A percentile compares a stretch with the other conserved stretches of the same genome.
These are phyloP conservation scores for Hansenula sp. DNA, from an alignment of 1,139 yeast genomes.

Conservation along the genomic window DNA sequence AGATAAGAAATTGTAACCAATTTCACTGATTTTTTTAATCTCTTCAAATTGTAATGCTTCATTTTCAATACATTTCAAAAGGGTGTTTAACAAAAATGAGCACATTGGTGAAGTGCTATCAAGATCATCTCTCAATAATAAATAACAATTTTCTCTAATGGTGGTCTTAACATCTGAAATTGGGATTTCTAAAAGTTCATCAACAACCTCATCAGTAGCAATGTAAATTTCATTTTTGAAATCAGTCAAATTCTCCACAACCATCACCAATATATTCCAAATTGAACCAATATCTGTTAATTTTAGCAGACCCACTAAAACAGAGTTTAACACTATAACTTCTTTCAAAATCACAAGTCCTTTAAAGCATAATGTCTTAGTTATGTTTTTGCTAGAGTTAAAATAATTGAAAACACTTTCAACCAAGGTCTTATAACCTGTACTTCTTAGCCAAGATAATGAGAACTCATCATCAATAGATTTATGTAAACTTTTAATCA, in stretches of 20 bases:
- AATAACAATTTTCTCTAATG: slow-evolving; percentile 14
- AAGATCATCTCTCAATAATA: slow-evolving; percentile 8
- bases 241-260: slow-evolving; percentile 20
- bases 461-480: slow-evolving; percentile 9
- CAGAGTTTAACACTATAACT: slow-evolving; percentile 15
- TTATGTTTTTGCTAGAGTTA: slow-evolving; percentile 17
- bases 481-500: slow-evolving; percentile 16
- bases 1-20: slow-evolving; percentile 27
- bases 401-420: slow-evolving; percentile 15
- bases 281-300: slow-evolving; percentile 8
- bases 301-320: slow-evolving; percentile 8
- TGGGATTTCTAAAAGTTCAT: slow-evolving; percentile 14
- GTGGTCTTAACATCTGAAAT: slow-evolving; percentile 5
- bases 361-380: slow-evolving; percentile 20
- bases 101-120: slow-evolving; percentile 1
- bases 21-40: slow-evolving; percentile 29
- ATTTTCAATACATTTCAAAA: slow-evolving; percentile 18
- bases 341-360: slow-evolving; percentile 22
- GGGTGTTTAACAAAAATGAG: slow-evolving; percentile 15
- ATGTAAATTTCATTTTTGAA: slow-evolving; percentile 19
- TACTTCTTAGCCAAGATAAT: slow-evolving; percentile 14
- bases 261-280: slow-evolving; percentile 18
- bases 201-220: slow-evolving; percentile 21
- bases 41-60: slow-evolving; percentile 15
- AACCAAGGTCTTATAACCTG: slow-evolving; percentile 14